Conservation (phyloP, 2,329 filamentous ascomycete genomes). For the Cordyceps cateniannulata region DNA sequence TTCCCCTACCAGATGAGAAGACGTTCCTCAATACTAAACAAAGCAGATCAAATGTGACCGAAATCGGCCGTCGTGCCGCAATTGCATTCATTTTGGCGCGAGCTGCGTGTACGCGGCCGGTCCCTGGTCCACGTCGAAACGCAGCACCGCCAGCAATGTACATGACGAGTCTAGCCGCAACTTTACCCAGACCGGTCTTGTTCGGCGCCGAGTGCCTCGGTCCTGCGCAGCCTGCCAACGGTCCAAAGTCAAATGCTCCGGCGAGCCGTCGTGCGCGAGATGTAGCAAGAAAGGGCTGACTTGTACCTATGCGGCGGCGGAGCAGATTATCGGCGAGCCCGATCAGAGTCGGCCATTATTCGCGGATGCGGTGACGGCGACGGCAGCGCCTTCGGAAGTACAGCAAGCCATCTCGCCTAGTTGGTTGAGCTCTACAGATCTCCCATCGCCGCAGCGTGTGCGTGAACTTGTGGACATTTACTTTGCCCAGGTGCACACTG, state of each 20-base stretch:
- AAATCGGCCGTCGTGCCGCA: neutral
- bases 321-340: neutral
- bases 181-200: conserved; percentile 1
- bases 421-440: neutral
- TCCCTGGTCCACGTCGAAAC: neutral
- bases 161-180: neutral
- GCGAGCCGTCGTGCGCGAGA: neutral
- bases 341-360: neutral
- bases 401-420: neutral
- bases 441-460: conserved; percentile 3
- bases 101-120: neutral
- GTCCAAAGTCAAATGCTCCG: conserved; percentile 6
- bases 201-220: neutral
- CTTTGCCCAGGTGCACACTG: conserved; percentile 5
- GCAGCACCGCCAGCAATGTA: neutral
- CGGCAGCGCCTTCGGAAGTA: neutral
- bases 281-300: neutral
- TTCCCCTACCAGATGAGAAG: neutral
- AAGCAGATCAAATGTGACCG: conserved; percentile 9
- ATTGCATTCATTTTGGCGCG: conserved; percentile 7
- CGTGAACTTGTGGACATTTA: conserved; percentile 10
- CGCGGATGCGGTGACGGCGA: too few species aligned
- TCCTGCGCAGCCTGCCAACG: neutral
- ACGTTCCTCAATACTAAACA: neutral
- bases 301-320: neutral